These are phyloP conservation scores for Hypomontagnella submonticulosa DNA, from an alignment of 495 filamentous ascomycete genomes.

Conservation along the genomic window DNA sequence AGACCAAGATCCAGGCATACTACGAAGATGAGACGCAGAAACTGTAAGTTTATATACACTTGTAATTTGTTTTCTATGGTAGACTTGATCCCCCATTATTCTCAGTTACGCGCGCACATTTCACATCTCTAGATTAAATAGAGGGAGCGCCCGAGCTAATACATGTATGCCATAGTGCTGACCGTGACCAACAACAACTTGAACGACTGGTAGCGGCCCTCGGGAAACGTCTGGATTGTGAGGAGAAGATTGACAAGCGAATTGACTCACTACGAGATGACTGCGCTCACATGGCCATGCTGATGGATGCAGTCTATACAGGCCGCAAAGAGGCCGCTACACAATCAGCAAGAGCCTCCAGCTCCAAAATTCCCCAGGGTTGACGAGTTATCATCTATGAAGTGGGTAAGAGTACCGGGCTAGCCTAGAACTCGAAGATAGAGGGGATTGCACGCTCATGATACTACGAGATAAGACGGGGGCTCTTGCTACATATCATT, in stretches of 20 bases:
- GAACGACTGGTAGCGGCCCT: constrained; percentile 21
- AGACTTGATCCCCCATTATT: no score
- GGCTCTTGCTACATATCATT: no score
- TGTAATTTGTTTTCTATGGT: background rate
- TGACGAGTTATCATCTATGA: background rate
- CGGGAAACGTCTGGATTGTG: constrained; percentile 29
- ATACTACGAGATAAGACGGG: no score
- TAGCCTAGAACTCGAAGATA: no score
- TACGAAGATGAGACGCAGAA: constrained; percentile 22
- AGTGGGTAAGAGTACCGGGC: background rate
- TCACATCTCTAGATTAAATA: background rate
- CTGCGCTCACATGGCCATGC: constrained; percentile 38
- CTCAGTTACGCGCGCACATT: background rate
- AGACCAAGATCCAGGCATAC: constrained; percentile 28
- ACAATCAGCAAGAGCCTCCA: constrained; percentile 10
- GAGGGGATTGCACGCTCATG: no score
- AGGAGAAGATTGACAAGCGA: constrained; percentile 29
- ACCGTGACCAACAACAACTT: constrained; percentile 20
- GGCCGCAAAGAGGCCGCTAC: constrained; percentile 36
- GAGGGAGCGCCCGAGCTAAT: constrained; percentile 1
- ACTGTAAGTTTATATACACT: constrained; percentile 13
- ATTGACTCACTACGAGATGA: constrained; percentile 33
- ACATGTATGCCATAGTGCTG: constrained; percentile 12
- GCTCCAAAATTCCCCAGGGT: background rate
- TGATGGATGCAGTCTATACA: constrained; percentile 35